Conservation (phyloP, 2,329 filamentous ascomycete species). For the Coccinonectria pachysandricola region DNA sequence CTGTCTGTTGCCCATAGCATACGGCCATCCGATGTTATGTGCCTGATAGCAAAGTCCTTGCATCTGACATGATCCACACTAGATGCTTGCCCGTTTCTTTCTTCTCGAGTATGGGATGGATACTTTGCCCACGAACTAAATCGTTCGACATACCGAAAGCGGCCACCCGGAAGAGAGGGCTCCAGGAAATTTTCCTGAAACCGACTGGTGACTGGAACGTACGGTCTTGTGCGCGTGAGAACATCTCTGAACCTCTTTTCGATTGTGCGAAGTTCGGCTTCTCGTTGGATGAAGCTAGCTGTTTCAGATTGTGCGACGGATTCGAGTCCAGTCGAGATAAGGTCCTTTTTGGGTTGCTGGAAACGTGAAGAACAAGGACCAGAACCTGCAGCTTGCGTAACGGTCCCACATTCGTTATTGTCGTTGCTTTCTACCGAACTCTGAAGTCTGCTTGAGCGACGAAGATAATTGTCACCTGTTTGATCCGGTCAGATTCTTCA, state of each 20-base stretch:
- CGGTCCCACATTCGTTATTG: background rate
- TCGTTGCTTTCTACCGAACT: no score
- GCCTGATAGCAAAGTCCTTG: slow-evolving; percentile 20
- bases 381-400: background rate
- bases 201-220: slow-evolving; percentile 23
- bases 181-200: slow-evolving; percentile 31
- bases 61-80: slow-evolving; percentile 15
- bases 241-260: slow-evolving; percentile 31
- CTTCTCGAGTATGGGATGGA: slow-evolving; percentile 21
- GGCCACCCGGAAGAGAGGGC: no score
- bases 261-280: slow-evolving; percentile 28
- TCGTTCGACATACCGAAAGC: slow-evolving; percentile 12
- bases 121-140: slow-evolving; percentile 24
- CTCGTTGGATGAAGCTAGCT: slow-evolving; percentile 27
- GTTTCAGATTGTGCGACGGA: slow-evolving; percentile 22
- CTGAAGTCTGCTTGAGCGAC: no score
- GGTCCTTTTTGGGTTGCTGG: background rate
- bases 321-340: background rate
- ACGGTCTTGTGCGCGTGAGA: slow-evolving; percentile 19
- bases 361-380: no score
- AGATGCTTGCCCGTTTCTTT: slow-evolving; percentile 16
- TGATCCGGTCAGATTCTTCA: no score
- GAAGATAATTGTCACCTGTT: slow-evolving; percentile 5
- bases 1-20: slow-evolving; percentile 19
- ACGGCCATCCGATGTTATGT: slow-evolving; percentile 9